Evolutionary conservation across 257 asterid genomes (phyloP).

Genomic region (Lycium ferocissimum): DNA sequence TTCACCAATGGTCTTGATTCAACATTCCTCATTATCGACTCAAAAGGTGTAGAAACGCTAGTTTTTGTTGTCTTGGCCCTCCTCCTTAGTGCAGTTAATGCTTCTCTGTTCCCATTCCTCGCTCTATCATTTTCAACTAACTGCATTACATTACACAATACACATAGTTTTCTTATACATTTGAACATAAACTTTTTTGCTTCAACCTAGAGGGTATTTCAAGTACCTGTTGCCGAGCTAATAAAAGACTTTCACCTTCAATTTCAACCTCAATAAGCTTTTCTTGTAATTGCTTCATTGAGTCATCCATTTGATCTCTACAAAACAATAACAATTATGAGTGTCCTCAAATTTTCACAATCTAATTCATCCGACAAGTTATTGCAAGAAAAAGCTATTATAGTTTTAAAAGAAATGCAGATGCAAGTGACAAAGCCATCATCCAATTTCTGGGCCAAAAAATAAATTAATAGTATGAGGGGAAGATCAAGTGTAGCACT

Average conservation of each 20-base stretch:
- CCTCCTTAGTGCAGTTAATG: conserved; percentile 79
- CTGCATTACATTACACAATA: conserved; percentile 54
- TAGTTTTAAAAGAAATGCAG: not conserved
- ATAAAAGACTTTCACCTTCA: conserved; percentile 75
- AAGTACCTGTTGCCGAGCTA: conserved; percentile 85
- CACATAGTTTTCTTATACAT: not conserved
- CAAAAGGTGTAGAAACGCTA: conserved; percentile 78
- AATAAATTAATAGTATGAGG: not conserved
- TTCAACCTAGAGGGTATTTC: not conserved
- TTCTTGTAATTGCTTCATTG: conserved; percentile 59
- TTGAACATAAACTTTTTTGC: not conserved
- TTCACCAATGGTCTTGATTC: conserved; percentile 77
- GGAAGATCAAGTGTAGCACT: not conserved
- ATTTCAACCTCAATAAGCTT: conserved; percentile 69
- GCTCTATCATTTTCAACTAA: conserved; percentile 78
- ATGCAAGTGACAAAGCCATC: not conserved
- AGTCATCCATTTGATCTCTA: conserved; percentile 51
- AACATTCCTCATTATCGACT: conserved; percentile 75
- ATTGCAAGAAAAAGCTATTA: not conserved
- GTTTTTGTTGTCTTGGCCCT: conserved; percentile 75
- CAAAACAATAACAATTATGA: not conserved
- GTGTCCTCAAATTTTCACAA: not conserved
- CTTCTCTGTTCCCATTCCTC: conserved; percentile 90
- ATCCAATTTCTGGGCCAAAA: conserved; percentile 7
- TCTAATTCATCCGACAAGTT: not conserved